phyloP scores from a whole-genome alignment of 352 stramenopile genomes.

The Globisporangium abappressorium region DNA sequence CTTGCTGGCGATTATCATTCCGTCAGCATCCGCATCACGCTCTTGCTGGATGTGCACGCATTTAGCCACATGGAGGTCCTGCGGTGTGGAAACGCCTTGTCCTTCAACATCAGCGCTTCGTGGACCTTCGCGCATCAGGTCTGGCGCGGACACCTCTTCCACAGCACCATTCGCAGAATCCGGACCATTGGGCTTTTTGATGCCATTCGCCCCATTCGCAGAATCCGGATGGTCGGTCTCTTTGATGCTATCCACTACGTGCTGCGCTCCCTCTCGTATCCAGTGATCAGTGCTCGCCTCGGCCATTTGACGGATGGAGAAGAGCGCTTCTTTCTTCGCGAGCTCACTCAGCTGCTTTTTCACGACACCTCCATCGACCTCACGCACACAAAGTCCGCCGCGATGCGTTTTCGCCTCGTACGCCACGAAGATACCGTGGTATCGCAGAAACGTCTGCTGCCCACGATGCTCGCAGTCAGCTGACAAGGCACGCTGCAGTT shows the following conservation, averaged over 20 bases:
- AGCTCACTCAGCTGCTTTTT: slow-evolving; percentile 26
- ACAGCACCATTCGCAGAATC: neutral
- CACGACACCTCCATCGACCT: slow-evolving; percentile 17
- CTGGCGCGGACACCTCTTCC: neutral
- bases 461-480: slow-evolving; percentile 19
- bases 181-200: too few species aligned
- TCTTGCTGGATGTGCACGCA: neutral
- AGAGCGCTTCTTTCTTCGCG: slow-evolving; percentile 2
- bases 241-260: slow-evolving; percentile 1
- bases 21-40: slow-evolving; percentile 13
- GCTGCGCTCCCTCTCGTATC: slow-evolving; percentile 20
- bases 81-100: neutral
- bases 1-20: slow-evolving; percentile 6
- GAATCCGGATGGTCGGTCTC: neutral
- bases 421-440: slow-evolving; percentile 21
- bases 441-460: slow-evolving; percentile 22
- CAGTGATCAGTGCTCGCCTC: slow-evolving; percentile 23
- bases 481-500: slow-evolving; percentile 18
- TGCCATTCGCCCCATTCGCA: neutral
- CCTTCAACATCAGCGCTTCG: slow-evolving; percentile 9
- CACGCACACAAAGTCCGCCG: slow-evolving; percentile 7
- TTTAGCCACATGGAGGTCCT: neutral
- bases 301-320: slow-evolving; percentile 3
- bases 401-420: slow-evolving; percentile 17
- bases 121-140: neutral